Evolutionary conservation across 768 basidiomycete genomes (phyloP), one percentile per base, ranked within the genome.

Genomic region (Lanmaoa pseudosensibilis): DNA sequence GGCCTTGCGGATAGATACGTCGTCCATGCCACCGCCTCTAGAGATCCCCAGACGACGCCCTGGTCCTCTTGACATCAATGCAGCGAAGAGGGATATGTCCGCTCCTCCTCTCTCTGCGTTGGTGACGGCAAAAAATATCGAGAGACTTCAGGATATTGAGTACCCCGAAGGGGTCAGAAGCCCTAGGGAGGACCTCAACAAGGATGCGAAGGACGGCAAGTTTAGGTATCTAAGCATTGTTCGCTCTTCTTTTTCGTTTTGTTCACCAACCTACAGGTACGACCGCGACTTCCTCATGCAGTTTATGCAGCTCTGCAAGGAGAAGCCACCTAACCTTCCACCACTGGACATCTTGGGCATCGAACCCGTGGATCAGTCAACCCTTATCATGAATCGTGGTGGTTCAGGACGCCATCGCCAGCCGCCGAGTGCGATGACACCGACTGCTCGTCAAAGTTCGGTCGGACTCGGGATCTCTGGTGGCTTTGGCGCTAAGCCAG

Each of bases 281-380:
- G 94, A 98, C 71, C 93, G 95, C 36, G 93, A 95, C 19, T 99
- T 99, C 85, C 82, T 99, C 25, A 75, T 99, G 56, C 96, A 99
- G 70, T 99, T 99, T 77, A 94, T 97, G 91, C 74, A 77, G 23
- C 75, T 96, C 57, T 99, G 97, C 80, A 91, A 86, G 72, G 96
- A 98, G 76, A 95, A 94, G 73, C 96, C 97, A 4, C 93, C 92
- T 52, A 80, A 83, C 53, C 86, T 98, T 27, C 93, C 94, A 39
- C 84, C 92, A 57, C 82, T 98, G 52, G 93, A 94, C 61, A 87
- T 88, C 11, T 88, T 98, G 65, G 96, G 96, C 53, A 83, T 98
- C 50, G 93, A 94, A 66, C 88, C 91, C 11, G 78, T 81, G 27
- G 83, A 87, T 64, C 80, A 85, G 65, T 58, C 76, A 46, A 57